Evolutionary conservation across 2,329 filamentous ascomycete species (phyloP).

Genomic region (Aureobasidium sp.): DNA sequence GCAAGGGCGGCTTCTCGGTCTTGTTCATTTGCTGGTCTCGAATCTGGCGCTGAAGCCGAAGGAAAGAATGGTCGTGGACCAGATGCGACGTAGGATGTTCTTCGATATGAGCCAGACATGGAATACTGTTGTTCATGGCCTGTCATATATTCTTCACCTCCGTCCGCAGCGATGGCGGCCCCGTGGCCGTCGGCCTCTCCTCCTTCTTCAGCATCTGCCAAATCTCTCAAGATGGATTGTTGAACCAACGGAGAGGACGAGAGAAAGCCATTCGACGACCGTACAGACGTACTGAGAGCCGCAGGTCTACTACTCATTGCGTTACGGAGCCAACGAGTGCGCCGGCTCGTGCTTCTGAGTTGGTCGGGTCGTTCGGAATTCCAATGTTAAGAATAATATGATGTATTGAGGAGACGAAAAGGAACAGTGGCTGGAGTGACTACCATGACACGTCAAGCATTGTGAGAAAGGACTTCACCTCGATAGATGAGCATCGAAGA

Average conservation of each 20-base stretch:
- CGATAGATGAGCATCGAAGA: constrained; percentile 3
- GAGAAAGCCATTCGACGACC: constrained; percentile 15
- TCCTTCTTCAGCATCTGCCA: constrained; percentile 23
- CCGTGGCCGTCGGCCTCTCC: constrained; percentile 17
- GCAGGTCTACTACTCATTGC: constrained; percentile 15
- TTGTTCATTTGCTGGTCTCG: constrained; percentile 42
- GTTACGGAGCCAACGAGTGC: neutral
- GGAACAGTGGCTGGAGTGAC: neutral
- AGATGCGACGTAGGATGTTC: constrained; percentile 69
- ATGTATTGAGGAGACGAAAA: neutral
- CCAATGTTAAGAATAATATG: neutral
- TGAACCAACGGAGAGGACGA: constrained; percentile 24
- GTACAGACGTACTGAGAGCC: constrained; percentile 4
- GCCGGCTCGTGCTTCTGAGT: neutral
- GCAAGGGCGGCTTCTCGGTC: constrained; percentile 49
- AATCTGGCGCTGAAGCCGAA: constrained; percentile 48
- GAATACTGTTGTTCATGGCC: constrained; percentile 31
- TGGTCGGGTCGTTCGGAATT: neutral
- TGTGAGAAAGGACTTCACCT: neutral
- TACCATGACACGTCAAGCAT: neutral
- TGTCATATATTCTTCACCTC: constrained; percentile 9
- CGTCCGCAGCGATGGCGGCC: neutral
- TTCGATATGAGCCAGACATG: constrained; percentile 61
- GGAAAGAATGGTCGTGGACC: constrained; percentile 64
- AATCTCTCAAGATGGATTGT: constrained; percentile 27